These are phyloP conservation scores for Fusarium robinianum DNA, from an alignment of 2,329 filamentous ascomycete genomes.

Conservation along the genomic window DNA sequence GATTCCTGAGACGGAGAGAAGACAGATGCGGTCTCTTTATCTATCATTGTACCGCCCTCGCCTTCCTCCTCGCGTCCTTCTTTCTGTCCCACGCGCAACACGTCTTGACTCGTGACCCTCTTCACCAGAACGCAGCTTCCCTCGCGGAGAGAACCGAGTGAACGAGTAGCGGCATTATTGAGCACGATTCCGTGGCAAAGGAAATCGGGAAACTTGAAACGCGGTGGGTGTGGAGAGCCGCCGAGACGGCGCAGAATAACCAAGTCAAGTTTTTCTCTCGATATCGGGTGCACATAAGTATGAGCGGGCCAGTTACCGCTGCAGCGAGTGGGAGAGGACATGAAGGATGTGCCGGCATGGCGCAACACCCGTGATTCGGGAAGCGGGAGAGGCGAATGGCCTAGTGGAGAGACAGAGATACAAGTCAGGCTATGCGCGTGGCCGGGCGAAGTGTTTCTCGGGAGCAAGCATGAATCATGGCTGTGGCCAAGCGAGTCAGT, in stretches of 20 bases:
- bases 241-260: no score
- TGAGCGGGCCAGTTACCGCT: no score
- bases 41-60: no score
- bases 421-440: slow-evolving; percentile 2
- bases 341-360: slow-evolving; percentile 1
- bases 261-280: no score
- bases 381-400: not conserved
- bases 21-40: slow-evolving; percentile 5
- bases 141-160: not conserved
- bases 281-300: no score
- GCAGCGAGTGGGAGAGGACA: slow-evolving; percentile 2
- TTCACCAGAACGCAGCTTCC: not conserved
- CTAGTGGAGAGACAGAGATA: not conserved
- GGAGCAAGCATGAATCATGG: slow-evolving; percentile 20
- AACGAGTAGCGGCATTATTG: not conserved
- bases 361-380: not conserved
- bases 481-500: not conserved
- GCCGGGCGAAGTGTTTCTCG: slow-evolving; percentile 1
- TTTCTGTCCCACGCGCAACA: not conserved
- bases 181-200: not conserved
- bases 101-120: not conserved
- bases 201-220: slow-evolving; percentile 13
- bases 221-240: not conserved
- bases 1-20: slow-evolving; percentile 3
- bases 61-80: no score